Evolutionary conservation across 1,139 yeast genomes (phyloP).

Genomic region (Pichia sp.): DNA sequence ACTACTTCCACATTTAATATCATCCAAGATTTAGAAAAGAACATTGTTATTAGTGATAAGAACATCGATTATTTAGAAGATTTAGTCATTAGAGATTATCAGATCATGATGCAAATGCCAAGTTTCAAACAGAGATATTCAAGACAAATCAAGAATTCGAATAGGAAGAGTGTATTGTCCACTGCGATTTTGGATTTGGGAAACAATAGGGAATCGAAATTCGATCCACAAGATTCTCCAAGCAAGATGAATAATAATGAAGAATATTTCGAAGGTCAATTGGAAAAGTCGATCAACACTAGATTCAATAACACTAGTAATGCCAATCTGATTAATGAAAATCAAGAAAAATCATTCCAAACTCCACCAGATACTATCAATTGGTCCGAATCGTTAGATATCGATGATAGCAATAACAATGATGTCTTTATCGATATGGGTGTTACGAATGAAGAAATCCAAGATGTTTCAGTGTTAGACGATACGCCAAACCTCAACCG

Average conservation of each 20-base stretch:
- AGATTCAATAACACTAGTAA: constrained; percentile 1
- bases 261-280: constrained; percentile 8
- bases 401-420: constrained; percentile 17
- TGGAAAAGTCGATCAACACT: constrained; percentile 7
- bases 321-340: constrained; percentile 15
- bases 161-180: constrained; percentile 27
- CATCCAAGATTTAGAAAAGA: constrained; percentile 18
- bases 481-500: background rate
- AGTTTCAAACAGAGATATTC: constrained; percentile 24
- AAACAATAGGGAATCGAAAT: constrained; percentile 15
- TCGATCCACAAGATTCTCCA: constrained; percentile 25
- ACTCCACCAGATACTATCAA: constrained; percentile 34
- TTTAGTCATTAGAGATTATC: constrained; percentile 73
- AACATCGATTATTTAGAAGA: constrained; percentile 77
- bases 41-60: constrained; percentile 37
- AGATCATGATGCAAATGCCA: constrained; percentile 24
- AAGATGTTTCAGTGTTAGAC: constrained; percentile 8
- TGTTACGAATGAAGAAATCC: constrained; percentile 12
- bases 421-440: constrained; percentile 17
- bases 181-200: constrained; percentile 17
- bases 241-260: constrained; percentile 12
- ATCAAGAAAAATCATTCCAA: constrained; percentile 25
- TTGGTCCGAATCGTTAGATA: constrained; percentile 32
- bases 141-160: constrained; percentile 20
- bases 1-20: constrained; percentile 1